Conservation (phyloP, 1,139 yeast species). For the Suhomyces taliae region DNA sequence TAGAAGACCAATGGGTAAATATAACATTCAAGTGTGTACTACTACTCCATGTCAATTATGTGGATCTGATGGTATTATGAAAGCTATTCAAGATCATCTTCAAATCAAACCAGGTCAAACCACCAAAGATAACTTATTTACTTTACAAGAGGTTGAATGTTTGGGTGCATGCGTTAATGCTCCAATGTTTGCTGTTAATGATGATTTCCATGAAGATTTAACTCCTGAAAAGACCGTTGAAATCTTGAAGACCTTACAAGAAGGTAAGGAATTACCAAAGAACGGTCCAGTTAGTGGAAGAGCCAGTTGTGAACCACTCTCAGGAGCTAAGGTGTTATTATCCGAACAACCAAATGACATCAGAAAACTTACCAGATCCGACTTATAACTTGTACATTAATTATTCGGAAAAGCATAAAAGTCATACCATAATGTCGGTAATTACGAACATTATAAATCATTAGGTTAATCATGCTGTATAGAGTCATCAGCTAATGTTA, state of each 20-base stretch:
- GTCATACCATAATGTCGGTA: not conserved
- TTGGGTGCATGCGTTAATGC: conserved; percentile 92
- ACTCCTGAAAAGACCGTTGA: conserved; percentile 65
- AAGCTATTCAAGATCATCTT: conserved; percentile 63
- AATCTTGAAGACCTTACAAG: conserved; percentile 62
- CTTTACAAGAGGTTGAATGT: conserved; percentile 87
- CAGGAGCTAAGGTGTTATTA: conserved; percentile 67
- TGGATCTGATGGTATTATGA: conserved; percentile 76
- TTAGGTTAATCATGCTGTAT: not conserved
- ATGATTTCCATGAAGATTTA: conserved; percentile 82
- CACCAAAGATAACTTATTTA: conserved; percentile 72
- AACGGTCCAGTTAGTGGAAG: conserved; percentile 75
- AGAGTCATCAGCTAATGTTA: not conserved
- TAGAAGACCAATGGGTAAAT: conserved; percentile 85
- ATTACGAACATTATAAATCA: not conserved
- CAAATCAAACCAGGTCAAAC: conserved; percentile 77
- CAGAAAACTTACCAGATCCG: conserved; percentile 57
- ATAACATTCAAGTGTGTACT: conserved; percentile 82
- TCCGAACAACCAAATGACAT: conserved; percentile 67
- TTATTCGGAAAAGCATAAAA: conserved; percentile 5
- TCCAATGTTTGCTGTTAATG: conserved; percentile 85
- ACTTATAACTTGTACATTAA: conserved; percentile 28
- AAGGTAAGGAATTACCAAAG: conserved; percentile 56
- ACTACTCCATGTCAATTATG: conserved; percentile 90
- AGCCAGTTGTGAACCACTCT: conserved; percentile 72